phyloP scores from a whole-genome alignment of 805 yeast genomes.

The Yamadazyma laniorum region DNA sequence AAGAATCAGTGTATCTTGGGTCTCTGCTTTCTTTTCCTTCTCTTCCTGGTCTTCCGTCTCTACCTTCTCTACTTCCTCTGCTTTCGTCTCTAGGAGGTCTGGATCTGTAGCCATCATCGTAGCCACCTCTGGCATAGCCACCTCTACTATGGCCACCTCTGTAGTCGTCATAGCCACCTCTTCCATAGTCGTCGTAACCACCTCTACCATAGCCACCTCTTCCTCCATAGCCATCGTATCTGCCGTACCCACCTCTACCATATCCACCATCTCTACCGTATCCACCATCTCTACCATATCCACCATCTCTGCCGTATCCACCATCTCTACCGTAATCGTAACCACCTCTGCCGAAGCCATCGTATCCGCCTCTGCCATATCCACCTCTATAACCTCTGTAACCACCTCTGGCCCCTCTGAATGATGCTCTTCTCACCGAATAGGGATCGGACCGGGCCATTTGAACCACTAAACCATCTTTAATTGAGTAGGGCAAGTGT shows the following conservation, averaged over 20 bases:
- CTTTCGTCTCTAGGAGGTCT: slow-evolving; percentile 3
- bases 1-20: background rate
- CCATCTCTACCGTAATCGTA: slow-evolving; percentile 13
- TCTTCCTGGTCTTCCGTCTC: slow-evolving; percentile 7
- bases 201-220: slow-evolving; percentile 18
- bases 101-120: slow-evolving; percentile 11
- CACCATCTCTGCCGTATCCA: slow-evolving; percentile 16
- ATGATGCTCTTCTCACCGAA: slow-evolving; percentile 36
- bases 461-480: slow-evolving; percentile 48
- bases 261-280: slow-evolving; percentile 16
- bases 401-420: slow-evolving; percentile 28
- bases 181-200: slow-evolving; percentile 16
- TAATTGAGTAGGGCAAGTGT: slow-evolving; percentile 40
- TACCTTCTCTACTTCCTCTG: slow-evolving; percentile 10
- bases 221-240: slow-evolving; percentile 10
- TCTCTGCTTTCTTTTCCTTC: slow-evolving; percentile 3
- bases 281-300: slow-evolving; percentile 10
- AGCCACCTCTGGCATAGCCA: slow-evolving; percentile 11
- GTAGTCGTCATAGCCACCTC: slow-evolving; percentile 14
- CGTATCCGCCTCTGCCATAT: slow-evolving; percentile 12
- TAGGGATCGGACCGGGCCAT: slow-evolving; percentile 57
- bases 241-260: slow-evolving; percentile 18
- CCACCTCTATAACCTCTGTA: slow-evolving; percentile 14
- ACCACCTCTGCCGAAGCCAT: slow-evolving; percentile 16
- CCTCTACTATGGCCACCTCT: slow-evolving; percentile 16